Percentiles rank a stretch among this genome's conserved stretches.
Conservation (phyloP, 257 asterid genomes). For the Gynochthodes officinalis region DNA sequence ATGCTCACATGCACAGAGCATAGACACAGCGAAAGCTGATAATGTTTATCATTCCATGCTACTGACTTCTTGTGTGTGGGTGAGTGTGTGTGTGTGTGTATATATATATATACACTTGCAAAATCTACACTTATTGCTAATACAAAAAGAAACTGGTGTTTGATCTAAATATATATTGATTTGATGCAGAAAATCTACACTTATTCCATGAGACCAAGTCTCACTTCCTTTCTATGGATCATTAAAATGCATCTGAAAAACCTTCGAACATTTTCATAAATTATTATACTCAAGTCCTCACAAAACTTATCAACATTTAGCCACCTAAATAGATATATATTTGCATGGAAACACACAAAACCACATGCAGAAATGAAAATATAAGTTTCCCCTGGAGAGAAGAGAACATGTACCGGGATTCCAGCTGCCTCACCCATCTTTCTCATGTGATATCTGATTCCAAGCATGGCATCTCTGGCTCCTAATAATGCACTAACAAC, state of each 20-base stretch:
- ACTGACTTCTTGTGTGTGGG: no score
- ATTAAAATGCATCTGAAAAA: neutral
- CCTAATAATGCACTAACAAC: slow-evolving; percentile 74
- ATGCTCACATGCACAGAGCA: neutral
- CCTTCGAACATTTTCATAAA: neutral
- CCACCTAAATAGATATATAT: neutral
- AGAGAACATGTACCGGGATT: slow-evolving; percentile 67
- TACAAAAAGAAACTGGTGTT: neutral
- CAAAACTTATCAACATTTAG: neutral
- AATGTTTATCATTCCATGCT: neutral
- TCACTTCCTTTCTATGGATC: neutral
- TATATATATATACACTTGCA: neutral
- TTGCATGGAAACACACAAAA: neutral
- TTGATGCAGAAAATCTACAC: neutral
- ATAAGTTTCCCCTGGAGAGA: slow-evolving; percentile 2
- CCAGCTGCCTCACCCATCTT: slow-evolving; percentile 96
- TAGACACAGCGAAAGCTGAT: neutral
- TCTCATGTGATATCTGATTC: slow-evolving; percentile 76
- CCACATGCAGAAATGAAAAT: slow-evolving; percentile 4
- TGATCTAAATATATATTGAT: neutral
- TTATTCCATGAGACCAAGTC: neutral
- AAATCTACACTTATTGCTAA: neutral
- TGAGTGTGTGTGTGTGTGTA: no score
- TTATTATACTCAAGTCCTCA: neutral
- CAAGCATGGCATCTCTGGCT: slow-evolving; percentile 85